Percentiles rank a stretch among this genome's conserved stretches.
phyloP scores from a whole-genome alignment of 2,329 filamentous ascomycete species.

The Metarhizium robertsii region DNA sequence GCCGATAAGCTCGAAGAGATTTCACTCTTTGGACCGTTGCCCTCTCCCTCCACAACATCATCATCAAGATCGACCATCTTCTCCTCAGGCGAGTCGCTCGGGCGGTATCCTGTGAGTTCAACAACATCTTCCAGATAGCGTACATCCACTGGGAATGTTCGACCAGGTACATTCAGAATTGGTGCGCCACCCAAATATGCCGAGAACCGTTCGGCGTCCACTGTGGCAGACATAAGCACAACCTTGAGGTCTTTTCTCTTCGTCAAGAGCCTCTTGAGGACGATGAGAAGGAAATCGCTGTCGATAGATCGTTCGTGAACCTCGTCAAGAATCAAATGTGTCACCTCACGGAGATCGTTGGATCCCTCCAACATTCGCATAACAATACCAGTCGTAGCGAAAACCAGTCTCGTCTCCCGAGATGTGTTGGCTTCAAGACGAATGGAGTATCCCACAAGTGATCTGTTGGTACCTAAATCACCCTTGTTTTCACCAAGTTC shows the following conservation, averaged over 20 bases:
- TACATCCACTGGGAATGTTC: conserved; percentile 86
- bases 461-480: conserved; percentile 73
- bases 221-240: conserved; percentile 93
- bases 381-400: conserved; percentile 87
- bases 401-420: conserved; percentile 74
- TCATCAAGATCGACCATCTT: conserved; percentile 56
- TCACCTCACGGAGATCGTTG: conserved; percentile 78
- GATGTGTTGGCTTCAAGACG: conserved; percentile 81
- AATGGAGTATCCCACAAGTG: conserved; percentile 90
- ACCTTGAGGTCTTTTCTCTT: conserved; percentile 79
- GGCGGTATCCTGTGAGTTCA: conserved; percentile 70
- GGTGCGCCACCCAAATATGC: conserved; percentile 79
- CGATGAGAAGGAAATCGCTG: conserved; percentile 89
- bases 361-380: conserved; percentile 93
- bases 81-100: conserved; percentile 32
- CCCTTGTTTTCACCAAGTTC: conserved; percentile 79
- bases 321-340: conserved; percentile 92
- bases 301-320: conserved; percentile 96
- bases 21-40: conserved; percentile 43
- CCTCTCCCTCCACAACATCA: conserved; percentile 41
- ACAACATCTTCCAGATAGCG: conserved; percentile 88
- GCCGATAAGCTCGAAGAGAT: conserved; percentile 56
- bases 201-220: conserved; percentile 87
- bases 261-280: conserved; percentile 72
- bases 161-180: conserved; percentile 80